Percentiles rank a stretch among this genome's conserved stretches.
Conservation (phyloP, 371 early-diverging fungal genomes). For the Syncephalastrum sp. region DNA sequence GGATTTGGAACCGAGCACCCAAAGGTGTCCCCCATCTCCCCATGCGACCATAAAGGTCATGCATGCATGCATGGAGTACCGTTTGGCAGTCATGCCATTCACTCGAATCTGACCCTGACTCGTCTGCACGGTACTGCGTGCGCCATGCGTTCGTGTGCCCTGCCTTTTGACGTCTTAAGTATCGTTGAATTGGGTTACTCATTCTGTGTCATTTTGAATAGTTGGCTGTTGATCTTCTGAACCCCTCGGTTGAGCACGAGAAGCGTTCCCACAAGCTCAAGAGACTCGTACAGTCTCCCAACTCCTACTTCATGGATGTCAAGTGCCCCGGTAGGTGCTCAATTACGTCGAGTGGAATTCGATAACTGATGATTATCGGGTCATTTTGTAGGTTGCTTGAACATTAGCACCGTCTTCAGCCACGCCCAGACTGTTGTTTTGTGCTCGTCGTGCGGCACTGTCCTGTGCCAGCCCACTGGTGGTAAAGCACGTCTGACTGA, state of each 20-base stretch:
- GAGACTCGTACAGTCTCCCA: slow-evolving; percentile 98
- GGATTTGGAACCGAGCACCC: background rate
- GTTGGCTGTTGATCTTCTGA: slow-evolving; percentile 98
- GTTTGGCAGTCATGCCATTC: background rate
- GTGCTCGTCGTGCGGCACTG: slow-evolving; percentile 94
- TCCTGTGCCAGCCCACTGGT: slow-evolving; percentile 99
- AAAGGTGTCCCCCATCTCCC: background rate
- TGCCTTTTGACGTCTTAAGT: background rate
- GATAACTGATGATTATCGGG: background rate
- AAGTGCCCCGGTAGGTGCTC: slow-evolving; percentile 91
- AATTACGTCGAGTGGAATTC: background rate
- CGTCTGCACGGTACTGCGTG: background rate
- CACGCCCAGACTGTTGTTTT: slow-evolving; percentile 98
- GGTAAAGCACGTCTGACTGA: slow-evolving; percentile 97
- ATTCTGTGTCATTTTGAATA: slow-evolving; percentile 23
- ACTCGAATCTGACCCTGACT: background rate
- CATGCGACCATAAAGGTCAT: background rate
- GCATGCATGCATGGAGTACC: background rate
- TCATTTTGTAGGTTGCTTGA: slow-evolving; percentile 77
- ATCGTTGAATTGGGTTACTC: background rate
- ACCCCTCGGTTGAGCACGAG: slow-evolving; percentile 95
- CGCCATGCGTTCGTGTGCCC: background rate
- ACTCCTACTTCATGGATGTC: slow-evolving; percentile 99
- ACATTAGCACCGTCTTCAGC: slow-evolving; percentile 97
- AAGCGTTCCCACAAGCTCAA: slow-evolving; percentile 98